phyloP scores from a whole-genome alignment of 805 yeast genomes.

The Kluyveromyces siamensis region DNA sequence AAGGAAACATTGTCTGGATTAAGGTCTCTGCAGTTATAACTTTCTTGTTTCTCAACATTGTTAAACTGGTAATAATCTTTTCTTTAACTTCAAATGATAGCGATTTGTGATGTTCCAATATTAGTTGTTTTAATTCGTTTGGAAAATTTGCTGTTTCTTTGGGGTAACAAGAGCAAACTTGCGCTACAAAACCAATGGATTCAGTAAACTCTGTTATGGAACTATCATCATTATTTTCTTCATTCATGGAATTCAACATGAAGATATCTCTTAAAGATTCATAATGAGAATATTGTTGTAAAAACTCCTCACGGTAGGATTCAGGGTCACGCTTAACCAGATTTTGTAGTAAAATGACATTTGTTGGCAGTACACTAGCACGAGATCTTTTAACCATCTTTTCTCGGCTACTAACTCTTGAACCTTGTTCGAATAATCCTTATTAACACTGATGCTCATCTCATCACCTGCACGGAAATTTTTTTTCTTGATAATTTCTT shows the following conservation, averaged over 20 bases:
- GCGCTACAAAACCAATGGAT: conserved; percentile 81
- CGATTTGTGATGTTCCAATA: conserved; percentile 69
- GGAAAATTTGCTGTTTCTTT: conserved; percentile 83
- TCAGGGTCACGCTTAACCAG: conserved; percentile 89
- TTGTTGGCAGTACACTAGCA: conserved; percentile 88
- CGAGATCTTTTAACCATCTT: conserved; percentile 81
- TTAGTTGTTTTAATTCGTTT: conserved; percentile 58
- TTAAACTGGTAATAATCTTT: conserved; percentile 80
- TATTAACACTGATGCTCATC: background rate
- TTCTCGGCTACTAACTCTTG: background rate
- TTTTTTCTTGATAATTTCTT: background rate
- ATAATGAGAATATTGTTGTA: conserved; percentile 88
- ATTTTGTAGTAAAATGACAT: conserved; percentile 85
- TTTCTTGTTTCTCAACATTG: conserved; percentile 82
- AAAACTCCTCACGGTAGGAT: conserved; percentile 88
- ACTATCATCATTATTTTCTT: conserved; percentile 20
- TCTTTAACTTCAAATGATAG: conserved; percentile 81
- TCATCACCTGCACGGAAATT: conserved; percentile 1
- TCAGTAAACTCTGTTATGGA: conserved; percentile 54
- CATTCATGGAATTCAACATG: conserved; percentile 41
- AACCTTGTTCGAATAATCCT: background rate
- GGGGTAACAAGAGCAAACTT: conserved; percentile 86
- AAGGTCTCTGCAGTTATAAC: conserved; percentile 70
- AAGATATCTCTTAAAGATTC: conserved; percentile 84
- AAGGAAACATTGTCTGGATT: conserved; percentile 82